Conservation (phyloP, 257 asterid species). For the Hygrophila difformis region DNA sequence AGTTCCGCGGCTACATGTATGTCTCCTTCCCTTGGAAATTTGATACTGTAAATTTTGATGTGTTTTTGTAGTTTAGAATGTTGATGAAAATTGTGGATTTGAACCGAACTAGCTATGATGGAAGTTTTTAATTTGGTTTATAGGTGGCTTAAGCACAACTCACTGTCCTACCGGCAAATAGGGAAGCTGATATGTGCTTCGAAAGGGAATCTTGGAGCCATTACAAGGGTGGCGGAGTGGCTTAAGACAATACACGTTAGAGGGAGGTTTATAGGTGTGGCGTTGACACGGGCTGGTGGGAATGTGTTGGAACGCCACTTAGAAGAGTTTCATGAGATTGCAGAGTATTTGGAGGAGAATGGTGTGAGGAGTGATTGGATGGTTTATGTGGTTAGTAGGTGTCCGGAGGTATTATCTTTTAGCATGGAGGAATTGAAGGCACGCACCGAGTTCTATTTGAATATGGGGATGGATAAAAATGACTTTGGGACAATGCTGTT, state of each 20-base stretch:
- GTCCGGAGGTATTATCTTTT: slow-evolving; percentile 72
- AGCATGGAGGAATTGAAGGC: slow-evolving; percentile 61
- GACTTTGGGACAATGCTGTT: slow-evolving; percentile 95
- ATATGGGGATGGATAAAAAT: slow-evolving; percentile 66
- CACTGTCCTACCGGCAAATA: slow-evolving; percentile 78
- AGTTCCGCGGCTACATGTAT: too few species aligned
- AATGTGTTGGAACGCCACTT: slow-evolving; percentile 38
- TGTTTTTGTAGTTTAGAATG: too few species aligned
- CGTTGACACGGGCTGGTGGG: slow-evolving; percentile 49
- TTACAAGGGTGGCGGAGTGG: slow-evolving; percentile 63
- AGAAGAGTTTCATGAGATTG: slow-evolving; percentile 57
- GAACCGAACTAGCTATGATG: too few species aligned
- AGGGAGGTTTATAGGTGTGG: slow-evolving; percentile 80
- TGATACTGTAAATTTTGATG: slow-evolving; percentile 4
- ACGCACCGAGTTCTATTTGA: slow-evolving; percentile 54
- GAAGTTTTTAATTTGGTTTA: too few species aligned
- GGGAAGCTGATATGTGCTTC: slow-evolving; percentile 72
- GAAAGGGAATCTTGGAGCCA: slow-evolving; percentile 51
- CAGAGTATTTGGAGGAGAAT: slow-evolving; percentile 51
- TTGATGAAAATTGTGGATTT: too few species aligned
- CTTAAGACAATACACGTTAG: slow-evolving; percentile 58
- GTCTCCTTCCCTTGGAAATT: too few species aligned
- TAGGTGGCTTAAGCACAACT: slow-evolving; percentile 97
- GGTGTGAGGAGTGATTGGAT: slow-evolving; percentile 87
- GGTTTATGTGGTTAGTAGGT: slow-evolving; percentile 73